A percentile compares a stretch with the other conserved stretches of the same genome.
Evolutionary conservation across 1,284 basidiomycete genomes (phyloP).

Genomic region (Cryptococcus amylolentus): DNA sequence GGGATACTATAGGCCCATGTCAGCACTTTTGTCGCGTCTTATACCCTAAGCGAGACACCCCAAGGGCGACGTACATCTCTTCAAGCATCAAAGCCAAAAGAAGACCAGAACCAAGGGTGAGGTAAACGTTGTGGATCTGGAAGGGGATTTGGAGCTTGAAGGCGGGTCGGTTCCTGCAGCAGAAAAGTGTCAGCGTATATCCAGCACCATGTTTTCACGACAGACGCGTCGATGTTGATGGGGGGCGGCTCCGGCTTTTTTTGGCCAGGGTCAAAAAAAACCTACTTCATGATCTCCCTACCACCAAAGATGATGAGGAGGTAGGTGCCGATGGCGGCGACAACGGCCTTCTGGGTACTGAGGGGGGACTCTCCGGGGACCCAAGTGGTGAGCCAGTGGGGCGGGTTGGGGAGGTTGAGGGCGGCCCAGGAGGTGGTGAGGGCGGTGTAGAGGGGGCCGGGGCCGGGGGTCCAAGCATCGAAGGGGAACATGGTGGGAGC

Average conservation of each 20-base stretch:
- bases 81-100: slow-evolving; percentile 84
- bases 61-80: slow-evolving; percentile 59
- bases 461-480: slow-evolving; percentile 27
- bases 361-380: slow-evolving; percentile 60
- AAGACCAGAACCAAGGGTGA: slow-evolving; percentile 75
- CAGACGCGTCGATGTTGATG: not conserved
- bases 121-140: slow-evolving; percentile 85
- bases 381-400: slow-evolving; percentile 39
- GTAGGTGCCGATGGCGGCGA: slow-evolving; percentile 70
- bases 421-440: slow-evolving; percentile 33
- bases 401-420: slow-evolving; percentile 32
- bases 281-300: slow-evolving; percentile 73
- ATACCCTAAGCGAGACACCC: slow-evolving; percentile 2
- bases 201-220: not conserved
- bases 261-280: slow-evolving; percentile 7
- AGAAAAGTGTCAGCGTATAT: not conserved
- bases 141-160: slow-evolving; percentile 82
- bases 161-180: slow-evolving; percentile 57
- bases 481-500: slow-evolving; percentile 21
- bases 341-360: slow-evolving; percentile 71
- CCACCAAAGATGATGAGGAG: slow-evolving; percentile 85
- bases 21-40: not conserved
- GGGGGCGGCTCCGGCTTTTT: not conserved
- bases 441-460: slow-evolving; percentile 39
- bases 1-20: slow-evolving; percentile 54